Conservation (phyloP, 2,329 filamentous ascomycete species). For the Xylaria arbuscula region DNA sequence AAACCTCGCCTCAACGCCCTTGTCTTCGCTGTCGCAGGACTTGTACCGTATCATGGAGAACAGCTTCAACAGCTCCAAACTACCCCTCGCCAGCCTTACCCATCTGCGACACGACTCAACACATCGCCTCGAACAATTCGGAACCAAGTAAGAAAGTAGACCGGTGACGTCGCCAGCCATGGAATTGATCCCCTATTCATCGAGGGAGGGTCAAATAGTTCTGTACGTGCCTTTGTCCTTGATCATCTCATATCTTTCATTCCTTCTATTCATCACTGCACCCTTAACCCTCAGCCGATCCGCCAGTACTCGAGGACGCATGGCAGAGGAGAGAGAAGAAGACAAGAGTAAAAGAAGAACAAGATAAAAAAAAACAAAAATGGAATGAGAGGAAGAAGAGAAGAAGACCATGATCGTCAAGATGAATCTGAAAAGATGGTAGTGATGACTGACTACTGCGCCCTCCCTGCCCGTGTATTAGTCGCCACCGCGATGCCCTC, state of each 20-base stretch:
- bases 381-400: neutral
- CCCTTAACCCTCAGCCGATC: too few species aligned
- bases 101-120: conserved; percentile 21
- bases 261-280: neutral
- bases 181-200: conserved; percentile 82
- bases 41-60: conserved; percentile 34
- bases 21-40: neutral
- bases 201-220: conserved; percentile 79
- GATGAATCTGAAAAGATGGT: neutral
- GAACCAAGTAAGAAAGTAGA: conserved; percentile 9
- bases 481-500: conserved; percentile 90
- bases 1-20: conserved; percentile 7
- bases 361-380: neutral
- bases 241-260: neutral
- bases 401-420: neutral
- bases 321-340: neutral
- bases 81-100: conserved; percentile 30
- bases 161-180: conserved; percentile 49
- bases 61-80: conserved; percentile 18
- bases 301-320: neutral
- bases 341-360: neutral
- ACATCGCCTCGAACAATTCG: conserved; percentile 6
- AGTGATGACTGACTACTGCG: conserved; percentile 22
- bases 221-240: conserved; percentile 67
- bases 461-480: conserved; percentile 52